phyloP scores from a whole-genome alignment of 1,139 yeast species.

The Yamadazyma oceani region DNA sequence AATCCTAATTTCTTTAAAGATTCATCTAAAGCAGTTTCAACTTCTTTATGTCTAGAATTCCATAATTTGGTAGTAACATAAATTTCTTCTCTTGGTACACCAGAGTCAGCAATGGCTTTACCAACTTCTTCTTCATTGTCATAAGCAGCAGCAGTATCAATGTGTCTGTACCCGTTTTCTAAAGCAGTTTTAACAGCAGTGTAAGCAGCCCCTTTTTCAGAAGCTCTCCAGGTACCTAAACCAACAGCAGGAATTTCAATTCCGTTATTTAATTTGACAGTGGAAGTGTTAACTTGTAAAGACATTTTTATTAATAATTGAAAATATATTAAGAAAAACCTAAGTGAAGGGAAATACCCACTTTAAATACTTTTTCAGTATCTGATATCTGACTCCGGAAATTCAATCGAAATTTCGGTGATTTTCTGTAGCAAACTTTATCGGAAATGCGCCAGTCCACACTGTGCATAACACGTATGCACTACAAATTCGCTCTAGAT shows the following conservation, averaged over 20 bases:
- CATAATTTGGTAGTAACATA: slow-evolving; percentile 83
- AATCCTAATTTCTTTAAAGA: slow-evolving; percentile 69
- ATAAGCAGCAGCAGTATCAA: slow-evolving; percentile 76
- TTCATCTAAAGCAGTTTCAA: slow-evolving; percentile 52
- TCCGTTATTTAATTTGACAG: slow-evolving; percentile 61
- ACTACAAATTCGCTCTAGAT: no score
- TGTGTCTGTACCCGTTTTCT: slow-evolving; percentile 72
- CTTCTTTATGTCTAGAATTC: slow-evolving; percentile 64
- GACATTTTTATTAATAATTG: slow-evolving; percentile 8
- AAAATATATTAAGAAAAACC: no score
- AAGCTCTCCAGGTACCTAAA: slow-evolving; percentile 76
- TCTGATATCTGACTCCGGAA: no score
- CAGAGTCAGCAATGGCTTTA: slow-evolving; percentile 60
- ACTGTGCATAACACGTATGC: no score
- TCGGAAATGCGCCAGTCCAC: no score
- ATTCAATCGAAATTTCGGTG: no score
- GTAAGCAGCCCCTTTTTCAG: slow-evolving; percentile 54
- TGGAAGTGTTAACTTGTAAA: slow-evolving; percentile 19
- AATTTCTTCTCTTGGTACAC: slow-evolving; percentile 68
- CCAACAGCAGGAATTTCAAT: slow-evolving; percentile 67
- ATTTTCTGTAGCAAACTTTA: no score
- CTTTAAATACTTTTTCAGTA: no score
- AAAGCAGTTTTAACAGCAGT: slow-evolving; percentile 63
- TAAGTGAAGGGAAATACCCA: no score
- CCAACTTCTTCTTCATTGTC: slow-evolving; percentile 73